A percentile compares a stretch with the other conserved stretches of the same genome.
These are phyloP conservation scores for Vitis hybrid DNA, from an alignment of 177 flowering plant species.

Conservation along the genomic window DNA sequence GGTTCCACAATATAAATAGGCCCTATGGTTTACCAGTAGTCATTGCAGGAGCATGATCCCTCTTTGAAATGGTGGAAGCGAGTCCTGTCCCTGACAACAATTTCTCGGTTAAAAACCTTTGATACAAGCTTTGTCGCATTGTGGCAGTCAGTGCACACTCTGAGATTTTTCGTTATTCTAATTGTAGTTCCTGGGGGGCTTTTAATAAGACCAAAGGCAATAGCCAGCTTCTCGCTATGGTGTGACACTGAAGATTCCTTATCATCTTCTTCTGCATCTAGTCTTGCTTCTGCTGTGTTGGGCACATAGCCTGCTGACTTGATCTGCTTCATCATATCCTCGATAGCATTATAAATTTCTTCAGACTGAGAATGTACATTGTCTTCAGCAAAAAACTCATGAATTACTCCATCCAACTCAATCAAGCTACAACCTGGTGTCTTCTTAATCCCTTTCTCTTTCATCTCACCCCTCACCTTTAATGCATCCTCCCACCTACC, in stretches of 20 bases:
- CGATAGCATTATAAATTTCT: slow-evolving; percentile 34
- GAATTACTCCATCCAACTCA: slow-evolving; percentile 45
- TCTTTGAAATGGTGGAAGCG: slow-evolving; percentile 65
- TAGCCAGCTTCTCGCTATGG: slow-evolving; percentile 69
- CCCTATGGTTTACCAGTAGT: slow-evolving; percentile 42
- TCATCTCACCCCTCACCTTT: slow-evolving; percentile 42
- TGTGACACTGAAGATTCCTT: slow-evolving; percentile 47
- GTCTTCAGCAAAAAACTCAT: slow-evolving; percentile 51
- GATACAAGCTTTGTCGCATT: slow-evolving; percentile 53
- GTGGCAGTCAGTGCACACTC: slow-evolving; percentile 60
- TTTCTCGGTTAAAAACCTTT: slow-evolving; percentile 42
- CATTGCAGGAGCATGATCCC: slow-evolving; percentile 59
- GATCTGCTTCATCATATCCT: slow-evolving; percentile 34
- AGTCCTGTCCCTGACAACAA: slow-evolving; percentile 51
- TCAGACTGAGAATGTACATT: slow-evolving; percentile 23
- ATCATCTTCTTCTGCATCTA: slow-evolving; percentile 53
- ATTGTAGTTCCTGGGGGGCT: slow-evolving; percentile 47
- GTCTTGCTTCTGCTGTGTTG: slow-evolving; percentile 35
- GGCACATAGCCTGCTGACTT: slow-evolving; percentile 49
- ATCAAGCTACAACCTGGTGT: slow-evolving; percentile 55
- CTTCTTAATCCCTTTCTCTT: slow-evolving; percentile 43
- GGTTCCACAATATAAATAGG: neutral
- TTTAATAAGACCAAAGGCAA: slow-evolving; percentile 56
- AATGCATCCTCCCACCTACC: slow-evolving; percentile 49
- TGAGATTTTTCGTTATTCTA: slow-evolving; percentile 49